Evolutionary conservation across 805 yeast genomes (phyloP).

Genomic region (Metschnikowia dekortorum): DNA sequence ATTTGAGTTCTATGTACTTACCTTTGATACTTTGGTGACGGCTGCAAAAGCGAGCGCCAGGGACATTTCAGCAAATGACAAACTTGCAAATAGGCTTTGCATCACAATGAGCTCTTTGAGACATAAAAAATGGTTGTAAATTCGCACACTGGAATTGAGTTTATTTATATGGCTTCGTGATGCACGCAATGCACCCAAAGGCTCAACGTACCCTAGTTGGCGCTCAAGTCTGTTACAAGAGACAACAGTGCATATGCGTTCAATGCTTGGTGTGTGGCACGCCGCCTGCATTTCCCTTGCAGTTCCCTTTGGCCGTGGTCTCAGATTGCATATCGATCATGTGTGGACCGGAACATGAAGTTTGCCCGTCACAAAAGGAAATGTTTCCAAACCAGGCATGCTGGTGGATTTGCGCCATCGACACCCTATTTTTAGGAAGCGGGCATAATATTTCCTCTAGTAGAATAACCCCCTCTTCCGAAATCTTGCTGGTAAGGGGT

Average conservation of each 20-base stretch:
- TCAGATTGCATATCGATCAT: background rate
- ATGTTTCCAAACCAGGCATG: slow-evolving; percentile 10
- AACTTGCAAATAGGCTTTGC: background rate
- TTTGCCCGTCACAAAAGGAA: slow-evolving; percentile 7
- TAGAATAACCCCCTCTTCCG: background rate
- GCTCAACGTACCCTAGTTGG: background rate
- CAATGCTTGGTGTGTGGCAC: background rate
- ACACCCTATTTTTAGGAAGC: background rate
- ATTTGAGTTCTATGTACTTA: too few relatives aligned
- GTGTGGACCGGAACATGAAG: background rate
- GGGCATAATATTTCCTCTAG: slow-evolving; percentile 2
- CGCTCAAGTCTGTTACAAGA: background rate
- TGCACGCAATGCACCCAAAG: background rate
- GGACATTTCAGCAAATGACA: too few relatives aligned
- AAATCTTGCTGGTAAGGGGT: background rate
- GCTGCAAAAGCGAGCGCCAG: background rate
- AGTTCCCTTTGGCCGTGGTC: background rate
- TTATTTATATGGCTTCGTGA: background rate
- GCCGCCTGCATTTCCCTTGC: background rate
- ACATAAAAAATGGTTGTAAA: background rate
- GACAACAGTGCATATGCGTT: background rate
- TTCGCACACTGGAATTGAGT: background rate
- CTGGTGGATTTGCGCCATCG: slow-evolving; percentile 4
- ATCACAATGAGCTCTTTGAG: background rate
- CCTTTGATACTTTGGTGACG: background rate